Percentiles rank a stretch among this genome's conserved stretches.
phyloP scores from a whole-genome alignment of 345 rosid species.

The Salix caprea region DNA sequence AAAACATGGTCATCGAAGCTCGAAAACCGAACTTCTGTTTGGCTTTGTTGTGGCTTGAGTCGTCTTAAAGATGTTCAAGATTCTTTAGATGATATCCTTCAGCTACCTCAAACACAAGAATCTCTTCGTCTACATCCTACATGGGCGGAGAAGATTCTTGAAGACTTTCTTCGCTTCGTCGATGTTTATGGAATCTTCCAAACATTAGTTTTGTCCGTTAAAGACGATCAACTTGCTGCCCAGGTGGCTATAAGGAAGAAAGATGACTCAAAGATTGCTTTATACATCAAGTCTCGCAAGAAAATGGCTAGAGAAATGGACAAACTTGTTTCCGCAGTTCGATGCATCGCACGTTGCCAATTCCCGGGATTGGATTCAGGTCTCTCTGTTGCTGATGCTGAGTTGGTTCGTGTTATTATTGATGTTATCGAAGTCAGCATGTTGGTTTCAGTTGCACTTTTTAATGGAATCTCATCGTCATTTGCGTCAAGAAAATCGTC shows the following conservation, averaged over 20 bases:
- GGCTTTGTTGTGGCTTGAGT: constrained; percentile 40
- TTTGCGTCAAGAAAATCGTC: constrained; percentile 26
- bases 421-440: constrained; percentile 37
- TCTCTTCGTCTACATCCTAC: constrained; percentile 36
- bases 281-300: constrained; percentile 32
- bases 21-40: constrained; percentile 23
- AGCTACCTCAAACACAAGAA: constrained; percentile 50
- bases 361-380: constrained; percentile 10
- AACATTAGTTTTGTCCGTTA: constrained; percentile 31
- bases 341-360: constrained; percentile 11
- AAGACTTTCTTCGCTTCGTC: constrained; percentile 45
- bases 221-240: constrained; percentile 46
- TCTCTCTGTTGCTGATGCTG: constrained; percentile 20
- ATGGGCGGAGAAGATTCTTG: constrained; percentile 49
- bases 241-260: constrained; percentile 47
- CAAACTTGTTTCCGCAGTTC: constrained; percentile 28
- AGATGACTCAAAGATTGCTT: constrained; percentile 37
- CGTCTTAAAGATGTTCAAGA: constrained; percentile 41
- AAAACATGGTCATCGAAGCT: constrained; percentile 24
- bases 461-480: constrained; percentile 30
- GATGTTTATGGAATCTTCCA: constrained; percentile 60
- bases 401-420: constrained; percentile 26
- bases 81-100: constrained; percentile 44
- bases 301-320: constrained; percentile 38
- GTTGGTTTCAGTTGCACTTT: constrained; percentile 40